Evolutionary conservation across 139 green algal genomes (phyloP).

Genomic region (Chlamydomonas applanata): DNA sequence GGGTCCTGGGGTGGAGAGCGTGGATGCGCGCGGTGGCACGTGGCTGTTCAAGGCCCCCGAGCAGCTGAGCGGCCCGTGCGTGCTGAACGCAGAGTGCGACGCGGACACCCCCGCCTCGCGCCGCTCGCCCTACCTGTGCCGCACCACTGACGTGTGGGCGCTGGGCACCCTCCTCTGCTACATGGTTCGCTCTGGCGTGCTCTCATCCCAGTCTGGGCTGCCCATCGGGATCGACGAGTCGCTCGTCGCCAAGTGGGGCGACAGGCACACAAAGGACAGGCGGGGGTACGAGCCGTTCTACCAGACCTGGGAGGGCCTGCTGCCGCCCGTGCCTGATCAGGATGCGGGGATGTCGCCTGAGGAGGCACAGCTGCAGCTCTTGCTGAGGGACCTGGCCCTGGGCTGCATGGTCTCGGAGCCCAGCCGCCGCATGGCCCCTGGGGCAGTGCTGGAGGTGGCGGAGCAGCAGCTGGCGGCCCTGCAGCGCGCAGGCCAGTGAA

Average conservation of each 20-base stretch:
- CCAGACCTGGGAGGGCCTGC: not conserved
- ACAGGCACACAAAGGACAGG: not conserved
- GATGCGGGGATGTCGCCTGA: no score
- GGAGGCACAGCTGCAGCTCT: no score
- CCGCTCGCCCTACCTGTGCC: not conserved
- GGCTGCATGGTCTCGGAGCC: no score
- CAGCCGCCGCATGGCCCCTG: no score
- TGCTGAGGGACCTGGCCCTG: no score
- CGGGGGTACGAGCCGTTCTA: not conserved
- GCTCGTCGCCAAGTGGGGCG: slow-evolving; percentile 4
- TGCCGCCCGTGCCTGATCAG: not conserved
- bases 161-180: slow-evolving; percentile 9
- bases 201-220: not conserved
- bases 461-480: no score
- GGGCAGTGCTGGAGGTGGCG: no score
- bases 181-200: not conserved
- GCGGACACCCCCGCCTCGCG: not conserved
- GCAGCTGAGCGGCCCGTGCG: slow-evolving; percentile 5
- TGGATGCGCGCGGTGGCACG: slow-evolving; percentile 5
- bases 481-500: no score
- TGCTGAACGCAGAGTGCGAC: not conserved
- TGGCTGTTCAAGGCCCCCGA: slow-evolving; percentile 21
- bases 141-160: not conserved
- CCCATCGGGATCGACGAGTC: not conserved
- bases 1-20: not conserved